Evolutionary conservation across 495 filamentous ascomycete species (phyloP), one percentile per base, ranked within the genome.

Genomic region (Podospora sp.): DNA sequence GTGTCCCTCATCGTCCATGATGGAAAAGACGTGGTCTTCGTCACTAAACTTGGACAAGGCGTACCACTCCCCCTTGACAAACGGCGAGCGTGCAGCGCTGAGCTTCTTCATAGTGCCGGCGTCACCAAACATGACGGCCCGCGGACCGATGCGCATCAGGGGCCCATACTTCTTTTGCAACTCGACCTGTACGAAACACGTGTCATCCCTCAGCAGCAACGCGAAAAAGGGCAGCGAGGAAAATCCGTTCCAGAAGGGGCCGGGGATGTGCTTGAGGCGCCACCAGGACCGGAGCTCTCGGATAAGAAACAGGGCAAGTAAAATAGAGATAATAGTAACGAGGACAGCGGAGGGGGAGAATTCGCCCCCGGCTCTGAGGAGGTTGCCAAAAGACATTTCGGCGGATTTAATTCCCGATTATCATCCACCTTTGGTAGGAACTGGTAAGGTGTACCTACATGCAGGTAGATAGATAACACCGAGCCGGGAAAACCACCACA

Each of bases 121-220:
- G 57, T 85, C 83, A 49, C 74, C 71, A 4, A 77, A 81, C 50
- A 81, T 66, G 33, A 85, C 72, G 20, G 74, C 71, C 51, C 80
- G 73, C 11, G 80, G 82, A 0, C 73, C 79, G 50, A 85, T 72
- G 27, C 82, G 75, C n/a, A 81, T 74, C 8, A 84, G 74, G 3
- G 77, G 75, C 7, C 71, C 71, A 49, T 71, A 69, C 24, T 69
- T 68, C n/a, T 73, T 35, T 35, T 70, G 58, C n/a, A 73, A 58
- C 27, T 73, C 70, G 46, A 65, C 69, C 56, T 70, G 68, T 33
- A 74, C 68, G 55, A 66, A 69, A 50, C 66, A 58, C 33, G 63
- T 63, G 59, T 60, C 69, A 35, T 75, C 71, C 57, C 49, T 67
- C 60, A 52, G 66, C 21, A 70, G 61, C 24, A 62, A 61, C 33